Evolutionary conservation across 164 flowering plant species (phyloP), one percentile per base, ranked within the genome.

Genomic region (Cinnamomum chago): DNA sequence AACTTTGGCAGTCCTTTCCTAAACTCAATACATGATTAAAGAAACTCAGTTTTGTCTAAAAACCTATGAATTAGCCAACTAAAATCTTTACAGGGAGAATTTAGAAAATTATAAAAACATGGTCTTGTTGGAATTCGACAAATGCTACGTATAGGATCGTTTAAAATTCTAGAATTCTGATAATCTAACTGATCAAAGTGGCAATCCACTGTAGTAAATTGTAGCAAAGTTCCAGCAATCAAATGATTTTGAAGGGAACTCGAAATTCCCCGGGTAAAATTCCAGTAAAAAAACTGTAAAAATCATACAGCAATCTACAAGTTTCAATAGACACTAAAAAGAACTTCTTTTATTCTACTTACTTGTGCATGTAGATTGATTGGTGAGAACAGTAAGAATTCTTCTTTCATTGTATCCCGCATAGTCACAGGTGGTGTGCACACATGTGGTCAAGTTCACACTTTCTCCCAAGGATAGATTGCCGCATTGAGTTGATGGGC

Each of bases 401-500:
- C 73, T 74, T 51, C 50, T 75, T 30, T 78, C 75, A 25, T 9
- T 72, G 78, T 78, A 94, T 66, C 98, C 98, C 10, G 91, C 84
- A 60, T 94, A 94, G 35, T 87, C 84, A 72, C 97, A 93, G 2
- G 81, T 70, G 0, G 83, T 77, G 35, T n/a, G 68, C 50, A 71
- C 71, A 58, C 90, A 82, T 28, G 64, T 25, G 2, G 50, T 58
- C 0, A 79, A 24, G 25, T 24, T 25, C 11, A 79, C 58, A 9
- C 76, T 62, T 72, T 85, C 79, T 55, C 96, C 94, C 0, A 93
- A 40, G 55, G 25, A 72, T 25, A 86, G 50, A 74, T 30, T 62
- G 30, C 64, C 12, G 25, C 97, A 92, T 72, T 69, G 82, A 82
- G 76, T 81, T 0, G 84, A 22, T 24, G 92, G 91, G 74, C 98